Base-by-base conservation (phyloP, 345 rosid genomes). In the Ailanthus altissimus region DNA sequence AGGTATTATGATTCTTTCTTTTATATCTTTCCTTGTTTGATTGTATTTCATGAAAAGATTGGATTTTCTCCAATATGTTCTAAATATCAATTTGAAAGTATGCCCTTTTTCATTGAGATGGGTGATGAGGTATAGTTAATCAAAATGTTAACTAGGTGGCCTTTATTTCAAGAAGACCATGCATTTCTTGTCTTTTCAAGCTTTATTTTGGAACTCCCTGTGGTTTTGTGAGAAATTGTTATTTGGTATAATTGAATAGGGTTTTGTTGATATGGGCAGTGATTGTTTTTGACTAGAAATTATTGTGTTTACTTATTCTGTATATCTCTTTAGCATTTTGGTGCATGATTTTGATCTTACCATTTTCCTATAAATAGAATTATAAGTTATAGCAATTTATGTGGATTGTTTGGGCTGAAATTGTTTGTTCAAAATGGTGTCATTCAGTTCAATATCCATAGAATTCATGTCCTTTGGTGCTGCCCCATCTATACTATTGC, bases 1-100 rank as follows among this genome's bases (percentile, higher is more conserved):
- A 93, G 97, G 98, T 92, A 70, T 10, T 51, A 9, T 71, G 28
- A 36, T 51, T 50, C 51, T 23, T 18, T 12, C 61, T 16, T 28
- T 53, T 38, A 11, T 51, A 11, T 36, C 45, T 59, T n/a, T 51
- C 10, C 10, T 43, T 28, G 16, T 60, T 60, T 61, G 45, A 26
- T 16, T 3, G 36, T 59, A 40, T 23, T n/a, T 42, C 66, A 47
- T 10, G 0, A 42, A 45, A 4, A 10, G 28, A 28, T 36, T 20
- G 8, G 23, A 26, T 43, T 26, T 21, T 45, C 42, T 14, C 3
- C 1, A 4, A 8, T 16, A 26, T 28, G 43, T 26, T 21, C 63
- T 23, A 15, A 21, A 5, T 5, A 23, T 72, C 7, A 9, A 36
- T 56, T 57, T 71, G 75, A 54, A 38, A 71, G n/a, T n/a, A 10